Evolutionary conservation across 352 stramenopile genomes (phyloP).

Genomic region (Globisporangium splendens): DNA sequence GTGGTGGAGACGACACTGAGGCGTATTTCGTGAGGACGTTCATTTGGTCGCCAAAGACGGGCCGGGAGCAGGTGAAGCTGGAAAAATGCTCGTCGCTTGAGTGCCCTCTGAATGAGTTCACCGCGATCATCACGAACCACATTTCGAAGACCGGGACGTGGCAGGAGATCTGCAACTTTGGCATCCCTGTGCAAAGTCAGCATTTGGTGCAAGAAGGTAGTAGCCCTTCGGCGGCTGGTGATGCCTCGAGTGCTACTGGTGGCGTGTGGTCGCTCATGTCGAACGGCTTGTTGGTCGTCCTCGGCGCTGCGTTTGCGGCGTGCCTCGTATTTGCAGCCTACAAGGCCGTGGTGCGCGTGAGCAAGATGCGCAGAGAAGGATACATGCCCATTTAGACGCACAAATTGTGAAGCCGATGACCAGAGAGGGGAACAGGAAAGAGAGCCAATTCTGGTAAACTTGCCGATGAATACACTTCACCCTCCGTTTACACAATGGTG

Average conservation of each 20-base stretch:
- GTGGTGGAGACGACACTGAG: conserved; percentile 21
- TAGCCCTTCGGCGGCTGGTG: not conserved
- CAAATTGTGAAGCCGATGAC: not conserved
- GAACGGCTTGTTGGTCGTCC: conserved; percentile 36
- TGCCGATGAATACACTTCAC: too few species aligned
- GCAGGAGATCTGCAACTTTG: conserved; percentile 81
- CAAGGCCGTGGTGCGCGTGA: conserved; percentile 46
- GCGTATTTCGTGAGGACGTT: conserved; percentile 70
- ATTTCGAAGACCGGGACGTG: conserved; percentile 67
- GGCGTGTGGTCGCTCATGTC: conserved; percentile 17
- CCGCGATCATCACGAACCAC: conserved; percentile 63
- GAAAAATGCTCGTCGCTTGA: conserved; percentile 72
- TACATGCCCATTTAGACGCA: conserved; percentile 40
- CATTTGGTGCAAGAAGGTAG: conserved; percentile 14
- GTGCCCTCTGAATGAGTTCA: conserved; percentile 77
- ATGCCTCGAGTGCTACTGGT: not conserved
- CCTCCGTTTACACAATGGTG: too few species aligned
- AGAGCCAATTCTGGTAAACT: too few species aligned
- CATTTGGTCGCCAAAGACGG: conserved; percentile 69
- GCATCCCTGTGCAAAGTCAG: conserved; percentile 19
- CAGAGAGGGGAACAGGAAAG: too few species aligned
- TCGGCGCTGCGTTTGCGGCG: conserved; percentile 38
- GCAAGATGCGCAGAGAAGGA: conserved; percentile 33
- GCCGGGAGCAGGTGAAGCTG: conserved; percentile 64
- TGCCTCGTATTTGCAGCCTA: conserved; percentile 47